These are phyloP conservation scores for Ormosia semicastrata DNA, from an alignment of 306 rosid species.

Conservation along the genomic window DNA sequence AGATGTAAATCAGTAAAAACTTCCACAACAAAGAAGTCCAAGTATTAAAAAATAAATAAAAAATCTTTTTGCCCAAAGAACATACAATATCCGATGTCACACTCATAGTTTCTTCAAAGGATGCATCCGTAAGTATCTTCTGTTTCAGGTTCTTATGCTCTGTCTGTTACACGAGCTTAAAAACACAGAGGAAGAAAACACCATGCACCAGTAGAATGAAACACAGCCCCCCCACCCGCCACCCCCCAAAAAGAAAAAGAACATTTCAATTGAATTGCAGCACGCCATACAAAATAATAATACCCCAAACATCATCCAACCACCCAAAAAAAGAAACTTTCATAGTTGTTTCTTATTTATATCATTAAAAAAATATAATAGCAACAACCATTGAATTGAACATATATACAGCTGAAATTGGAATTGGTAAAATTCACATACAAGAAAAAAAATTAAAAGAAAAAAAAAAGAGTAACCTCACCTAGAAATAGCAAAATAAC, in stretches of 20 bases:
- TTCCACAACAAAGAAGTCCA: neutral
- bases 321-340: neutral
- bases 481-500: neutral
- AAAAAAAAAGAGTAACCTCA: neutral
- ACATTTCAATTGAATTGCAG: neutral
- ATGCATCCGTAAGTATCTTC: neutral
- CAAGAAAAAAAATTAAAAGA: too few species aligned
- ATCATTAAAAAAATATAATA: neutral
- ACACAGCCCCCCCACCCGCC: neutral
- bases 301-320: neutral
- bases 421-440: neutral
- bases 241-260: neutral
- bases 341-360: neutral
- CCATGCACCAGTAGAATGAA: neutral
- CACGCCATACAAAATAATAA: neutral
- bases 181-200: neutral
- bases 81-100: conserved; percentile 1
- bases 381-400: neutral
- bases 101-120: neutral
- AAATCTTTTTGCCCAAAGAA: neutral
- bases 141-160: neutral
- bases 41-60: neutral
- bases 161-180: neutral
- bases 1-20: conserved; percentile 1
- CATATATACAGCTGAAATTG: neutral